A percentile compares a stretch with the other conserved stretches of the same genome.
phyloP scores from a whole-genome alignment of 2,329 filamentous ascomycete genomes.

The Trichophyton schoenleinii region DNA sequence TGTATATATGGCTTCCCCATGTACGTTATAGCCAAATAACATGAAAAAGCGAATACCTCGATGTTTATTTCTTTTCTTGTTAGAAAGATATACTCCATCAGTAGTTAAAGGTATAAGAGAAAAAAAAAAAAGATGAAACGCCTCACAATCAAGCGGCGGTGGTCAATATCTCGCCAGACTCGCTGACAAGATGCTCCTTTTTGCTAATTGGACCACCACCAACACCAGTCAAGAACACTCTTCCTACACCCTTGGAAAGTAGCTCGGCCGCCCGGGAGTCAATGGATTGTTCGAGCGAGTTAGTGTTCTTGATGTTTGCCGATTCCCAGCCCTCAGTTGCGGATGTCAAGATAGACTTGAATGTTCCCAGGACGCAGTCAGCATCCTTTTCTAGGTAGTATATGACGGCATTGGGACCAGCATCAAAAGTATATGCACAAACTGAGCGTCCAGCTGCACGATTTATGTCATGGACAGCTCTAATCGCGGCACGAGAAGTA shows the following conservation, averaged over 20 bases:
- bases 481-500: conserved; percentile 71
- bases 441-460: conserved; percentile 62
- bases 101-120: too few relatives aligned
- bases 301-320: conserved; percentile 42
- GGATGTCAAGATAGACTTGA: conserved; percentile 63
- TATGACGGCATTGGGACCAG: conserved; percentile 89
- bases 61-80: neutral
- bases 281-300: conserved; percentile 46
- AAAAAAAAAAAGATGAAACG: neutral
- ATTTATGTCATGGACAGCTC: conserved; percentile 83
- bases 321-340: conserved; percentile 38
- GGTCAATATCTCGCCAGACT: conserved; percentile 43
- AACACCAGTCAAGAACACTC: conserved; percentile 82
- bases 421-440: conserved; percentile 94
- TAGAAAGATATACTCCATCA: neutral
- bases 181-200: conserved; percentile 61
- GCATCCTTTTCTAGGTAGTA: conserved; percentile 82
- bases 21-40: neutral
- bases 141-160: conserved; percentile 6
- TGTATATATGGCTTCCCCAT: neutral
- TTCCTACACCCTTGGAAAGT: conserved; percentile 66
- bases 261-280: conserved; percentile 43
- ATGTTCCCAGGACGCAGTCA: conserved; percentile 59
- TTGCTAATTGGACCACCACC: conserved; percentile 79
- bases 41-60: neutral